Evolutionary conservation across 192 early-diverging fungal species (phyloP), one percentile per base, ranked within the genome.

Genomic region (Fimicolochytrium jonesii): DNA sequence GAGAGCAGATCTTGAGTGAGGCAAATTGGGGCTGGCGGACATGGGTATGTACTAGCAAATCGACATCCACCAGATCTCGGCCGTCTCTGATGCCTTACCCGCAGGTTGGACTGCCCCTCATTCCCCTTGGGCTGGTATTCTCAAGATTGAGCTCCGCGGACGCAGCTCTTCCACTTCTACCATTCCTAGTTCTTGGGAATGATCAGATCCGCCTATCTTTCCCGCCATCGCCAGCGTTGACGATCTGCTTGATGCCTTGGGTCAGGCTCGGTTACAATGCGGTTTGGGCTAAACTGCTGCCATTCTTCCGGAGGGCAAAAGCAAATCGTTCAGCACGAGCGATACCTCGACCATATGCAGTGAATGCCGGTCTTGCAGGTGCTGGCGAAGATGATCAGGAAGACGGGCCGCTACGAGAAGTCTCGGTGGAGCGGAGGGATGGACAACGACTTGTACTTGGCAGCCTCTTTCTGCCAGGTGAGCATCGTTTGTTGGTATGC

Each of bases 161-260:
- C 32, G 66, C 61, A 26, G 42, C 67, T 15, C 66, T 75, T 0
- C 73, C 73, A 4, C 52, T 75, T 6, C 59, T 75, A 0, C 73
- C 73, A 0, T 71, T 75, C 31, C 30, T 75, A 10, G 41, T 75
- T 11, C 46, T 75, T 26, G 56, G 63, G 7, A 65, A 50, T 30
- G 65, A 70, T 18, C 64, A 67, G 4, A 50, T 75, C 28, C 37
- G 35, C 7, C 34, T 75, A 9, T 25, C 59, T 22, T 56, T 75
- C 22, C 73, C 73, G 4, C 73, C 73, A 26, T 71, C 73, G 1
- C 68, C 68, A 2, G 57, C 64, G 2, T 55, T 75, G 3, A 64
- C 73, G 0, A 49, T 75, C 20, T 75, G 73, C 44, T 20, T 75
- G 11, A 42, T 75, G 5, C 73, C 73, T 15, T 75, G 73, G 73